Base-by-base conservation (phyloP, 257 asterid genomes). In the Lavandula angustifolia region DNA sequence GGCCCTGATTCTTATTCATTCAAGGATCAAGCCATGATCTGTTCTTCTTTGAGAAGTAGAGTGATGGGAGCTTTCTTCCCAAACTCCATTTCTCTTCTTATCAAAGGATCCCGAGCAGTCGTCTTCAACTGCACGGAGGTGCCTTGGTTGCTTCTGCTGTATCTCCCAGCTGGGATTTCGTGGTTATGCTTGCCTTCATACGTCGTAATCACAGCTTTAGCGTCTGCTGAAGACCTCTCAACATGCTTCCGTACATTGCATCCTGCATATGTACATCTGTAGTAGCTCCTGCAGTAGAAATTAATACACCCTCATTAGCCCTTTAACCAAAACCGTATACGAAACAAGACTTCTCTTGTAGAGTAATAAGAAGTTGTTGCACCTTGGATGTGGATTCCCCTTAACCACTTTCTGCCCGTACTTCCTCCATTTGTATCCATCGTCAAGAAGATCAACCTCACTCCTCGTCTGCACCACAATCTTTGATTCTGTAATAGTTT, bases 201-300 rank as follows among this genome's bases (percentile, higher is more conserved):
- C 3, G 98, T 87, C 3, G 98, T 92, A 27, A 88, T 78, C 5
- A 91, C 98, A 4, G 88, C 79, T 76, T 92, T 89, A 40, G 96
- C 81, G 62, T 92, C 98, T 0, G 87, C 46, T 14, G 98, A 81
- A 46, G 98, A 85, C 75, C 98, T 87, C 78, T 92, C 98, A 0
- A 92, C 95, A 40, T 92, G 98, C 76, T 92, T 92, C 31, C 98
- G 95, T 4, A 92, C 98, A 29, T 79, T 89, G 83, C 98, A 92
- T 64, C 96, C 98, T 0, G 85, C 75, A 62, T 60, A 80, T 27
- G 98, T 89, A 62, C 98, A 92, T 55, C 88, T 83, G 77, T 91
- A 92, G 64, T 92, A 92, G 78, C 98, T 89, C 89, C 98, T 92
- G 83, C 54, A 68, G 53, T 46, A 7, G 60, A 46, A 16, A 55